Conservation (phyloP, 257 asterid genomes). For the Hygrophila difformis region DNA sequence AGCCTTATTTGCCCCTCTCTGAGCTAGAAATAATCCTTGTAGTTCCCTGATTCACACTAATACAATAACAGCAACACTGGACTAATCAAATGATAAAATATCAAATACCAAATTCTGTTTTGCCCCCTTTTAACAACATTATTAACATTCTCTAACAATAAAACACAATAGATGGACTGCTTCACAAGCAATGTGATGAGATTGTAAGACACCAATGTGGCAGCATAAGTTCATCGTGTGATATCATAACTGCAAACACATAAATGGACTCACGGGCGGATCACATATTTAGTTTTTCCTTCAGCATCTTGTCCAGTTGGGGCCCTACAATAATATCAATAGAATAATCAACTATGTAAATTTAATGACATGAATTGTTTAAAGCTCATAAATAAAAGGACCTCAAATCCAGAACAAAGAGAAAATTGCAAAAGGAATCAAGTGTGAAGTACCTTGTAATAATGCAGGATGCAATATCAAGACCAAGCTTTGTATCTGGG, state of each 20-base stretch:
- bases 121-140: too few relatives aligned
- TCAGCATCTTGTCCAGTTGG: slow-evolving; percentile 75
- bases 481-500: slow-evolving; percentile 71
- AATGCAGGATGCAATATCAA: slow-evolving; percentile 88
- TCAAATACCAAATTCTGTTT: too few relatives aligned
- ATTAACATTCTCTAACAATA: too few relatives aligned
- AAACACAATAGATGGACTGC: neutral
- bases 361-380: slow-evolving; percentile 5
- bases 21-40: too few relatives aligned
- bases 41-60: too few relatives aligned
- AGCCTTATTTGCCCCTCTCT: too few relatives aligned
- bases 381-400: too few relatives aligned
- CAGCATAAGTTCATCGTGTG: neutral
- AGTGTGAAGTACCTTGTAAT: slow-evolving; percentile 56
- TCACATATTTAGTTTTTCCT: slow-evolving; percentile 76
- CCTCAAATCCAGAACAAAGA: too few relatives aligned
- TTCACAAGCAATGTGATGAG: slow-evolving; percentile 1
- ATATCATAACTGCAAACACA: neutral
- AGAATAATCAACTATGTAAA: slow-evolving; percentile 12
- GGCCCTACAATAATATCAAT: slow-evolving; percentile 46
- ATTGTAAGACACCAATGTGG: slow-evolving; percentile 9
- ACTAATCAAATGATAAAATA: too few relatives aligned
- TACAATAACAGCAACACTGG: too few relatives aligned
- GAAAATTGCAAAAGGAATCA: slow-evolving; percentile 7
- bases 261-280: slow-evolving; percentile 76